phyloP scores from a whole-genome alignment of 2,329 filamentous ascomycete species.

The Fonsecaea monophora region DNA sequence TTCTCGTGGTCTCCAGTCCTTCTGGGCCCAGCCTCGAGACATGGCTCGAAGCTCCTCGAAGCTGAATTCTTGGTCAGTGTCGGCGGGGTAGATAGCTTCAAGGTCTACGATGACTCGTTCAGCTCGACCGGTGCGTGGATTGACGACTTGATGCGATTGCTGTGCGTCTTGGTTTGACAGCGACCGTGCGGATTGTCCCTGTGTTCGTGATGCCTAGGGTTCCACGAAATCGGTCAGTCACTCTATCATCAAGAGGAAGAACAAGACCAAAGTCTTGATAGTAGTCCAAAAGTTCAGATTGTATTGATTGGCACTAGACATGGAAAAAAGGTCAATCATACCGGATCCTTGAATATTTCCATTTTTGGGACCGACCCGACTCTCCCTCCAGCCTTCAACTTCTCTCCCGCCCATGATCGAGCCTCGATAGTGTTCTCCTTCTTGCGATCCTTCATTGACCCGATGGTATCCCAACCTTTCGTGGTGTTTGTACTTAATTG shows the following conservation, averaged over 20 bases:
- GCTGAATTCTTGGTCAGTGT: constrained; percentile 76
- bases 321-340: constrained; percentile 67
- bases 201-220: constrained; percentile 56
- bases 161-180: constrained; percentile 66
- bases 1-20: constrained; percentile 57
- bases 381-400: constrained; percentile 83
- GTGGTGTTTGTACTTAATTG: constrained; percentile 59
- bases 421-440: constrained; percentile 91
- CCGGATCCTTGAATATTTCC: constrained; percentile 92
- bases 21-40: constrained; percentile 70
- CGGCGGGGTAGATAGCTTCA: constrained; percentile 80
- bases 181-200: constrained; percentile 42
- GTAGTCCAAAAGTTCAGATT: constrained; percentile 19
- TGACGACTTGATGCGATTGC: constrained; percentile 80
- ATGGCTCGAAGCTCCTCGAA: constrained; percentile 91
- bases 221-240: constrained; percentile 40
- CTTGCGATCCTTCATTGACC: constrained; percentile 82
- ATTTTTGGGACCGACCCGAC: constrained; percentile 79
- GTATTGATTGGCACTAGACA: constrained; percentile 30
- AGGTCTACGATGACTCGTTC: constrained; percentile 90
- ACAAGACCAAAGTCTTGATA: not conserved
- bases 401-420: constrained; percentile 91
- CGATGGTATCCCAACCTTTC: constrained; percentile 91
- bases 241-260: not conserved
- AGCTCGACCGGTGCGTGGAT: constrained; percentile 79